Evolutionary conservation across 2,329 filamentous ascomycete species (phyloP), one percentile per base, ranked within the genome.

Genomic region (Furcasterigmium furcatum): DNA sequence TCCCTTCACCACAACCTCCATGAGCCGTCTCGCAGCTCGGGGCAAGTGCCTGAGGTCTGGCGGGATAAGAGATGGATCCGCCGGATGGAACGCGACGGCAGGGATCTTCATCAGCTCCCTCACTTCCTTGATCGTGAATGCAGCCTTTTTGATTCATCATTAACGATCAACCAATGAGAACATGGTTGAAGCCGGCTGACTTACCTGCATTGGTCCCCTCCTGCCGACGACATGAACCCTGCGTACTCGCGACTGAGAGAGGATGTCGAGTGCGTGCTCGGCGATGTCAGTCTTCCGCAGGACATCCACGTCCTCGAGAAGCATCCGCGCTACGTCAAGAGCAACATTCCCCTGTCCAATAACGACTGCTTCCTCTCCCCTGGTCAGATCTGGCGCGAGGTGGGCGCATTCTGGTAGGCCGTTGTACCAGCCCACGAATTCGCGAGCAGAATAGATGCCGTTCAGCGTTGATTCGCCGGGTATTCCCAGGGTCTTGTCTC

Each of bases 391-490:
- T 0, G 91, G 88, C n/a, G 78, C 71, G 8, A 96, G 70, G 55
- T 78, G 66, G 18, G 85, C 79, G 60, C 88, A 88, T 55, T 95
- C 88, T 0, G 94, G 94, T 3, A 96, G 76, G 3, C 94, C 94
- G 64, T 99, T 99, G 66, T 99, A 99, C 94, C 94, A 99, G 16
- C 91, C 94, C 2, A 99, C 94, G 62, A 97, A 96, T 32, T 91
- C 86, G 22, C 94, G 82, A 3, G 94, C 94, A 8, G 91, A 96
- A 61, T 91, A 86, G 16, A 97, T 82, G 3, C 88, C 89, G 21
- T 76, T 72, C 7, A 94, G 69, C 6, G 68, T 64, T 4, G 84
- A 77, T 59, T 99, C 94, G 9, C 92, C 91, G 0, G 87, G 83
- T 29, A 99, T 83, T 0, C 81, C 84, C 1, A 99, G 74, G 45